Percentiles rank a stretch among this genome's conserved stretches.
phyloP scores from a whole-genome alignment of 1,284 basidiomycete species.

The Sutorius eximius region DNA sequence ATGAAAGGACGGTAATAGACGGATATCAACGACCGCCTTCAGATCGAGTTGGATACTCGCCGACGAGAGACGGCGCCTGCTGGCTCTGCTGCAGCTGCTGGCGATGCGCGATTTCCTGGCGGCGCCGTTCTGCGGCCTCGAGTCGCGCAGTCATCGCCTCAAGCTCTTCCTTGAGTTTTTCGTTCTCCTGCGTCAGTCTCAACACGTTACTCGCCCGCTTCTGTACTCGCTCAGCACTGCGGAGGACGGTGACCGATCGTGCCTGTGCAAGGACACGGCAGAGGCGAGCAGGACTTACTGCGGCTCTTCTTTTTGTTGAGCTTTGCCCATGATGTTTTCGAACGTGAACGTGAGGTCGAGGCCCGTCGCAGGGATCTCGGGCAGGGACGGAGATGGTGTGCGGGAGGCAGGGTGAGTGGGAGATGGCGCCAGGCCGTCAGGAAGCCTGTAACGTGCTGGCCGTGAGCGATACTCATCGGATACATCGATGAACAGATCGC shows the following conservation, averaged over 20 bases:
- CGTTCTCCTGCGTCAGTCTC: constrained; percentile 73
- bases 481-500: constrained; percentile 14
- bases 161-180: constrained; percentile 71
- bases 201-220: constrained; percentile 76
- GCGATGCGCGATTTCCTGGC: constrained; percentile 51
- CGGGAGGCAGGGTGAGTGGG: constrained; percentile 19
- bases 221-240: constrained; percentile 60
- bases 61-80: constrained; percentile 17
- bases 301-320: constrained; percentile 15
- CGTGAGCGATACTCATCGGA: constrained; percentile 20
- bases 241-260: constrained; percentile 28
- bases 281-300: constrained; percentile 36
- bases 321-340: constrained; percentile 44
- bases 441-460: constrained; percentile 16
- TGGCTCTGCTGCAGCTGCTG: constrained; percentile 34
- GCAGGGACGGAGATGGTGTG: constrained; percentile 42
- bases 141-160: constrained; percentile 71
- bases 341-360: constrained; percentile 52
- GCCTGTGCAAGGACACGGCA: constrained; percentile 14
- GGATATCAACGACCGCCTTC: constrained; percentile 27
- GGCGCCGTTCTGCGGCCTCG: constrained; percentile 67
- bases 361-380: constrained; percentile 53
- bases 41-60: constrained; percentile 16
- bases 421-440: constrained; percentile 21
- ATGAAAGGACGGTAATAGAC: constrained; percentile 30